Conservation (phyloP, 1,284 basidiomycete species). For the Austropuccinia psidii region DNA sequence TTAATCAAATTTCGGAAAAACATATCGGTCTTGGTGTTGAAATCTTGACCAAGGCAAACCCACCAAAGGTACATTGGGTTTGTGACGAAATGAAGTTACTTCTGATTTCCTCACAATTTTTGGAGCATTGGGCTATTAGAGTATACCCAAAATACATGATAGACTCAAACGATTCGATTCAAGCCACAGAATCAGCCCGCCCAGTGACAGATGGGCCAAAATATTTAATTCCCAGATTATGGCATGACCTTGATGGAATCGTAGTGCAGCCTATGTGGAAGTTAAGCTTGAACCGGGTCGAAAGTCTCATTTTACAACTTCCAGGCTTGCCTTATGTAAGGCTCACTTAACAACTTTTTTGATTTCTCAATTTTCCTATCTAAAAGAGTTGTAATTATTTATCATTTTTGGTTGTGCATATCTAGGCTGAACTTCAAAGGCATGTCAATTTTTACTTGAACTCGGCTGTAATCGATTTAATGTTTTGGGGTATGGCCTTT, state of each 20-base stretch:
- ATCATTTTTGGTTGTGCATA: no score
- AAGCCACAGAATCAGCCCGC: background rate
- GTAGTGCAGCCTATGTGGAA: conserved; percentile 6
- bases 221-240: conserved; percentile 31
- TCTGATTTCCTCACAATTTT: conserved; percentile 11
- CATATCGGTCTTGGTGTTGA: background rate
- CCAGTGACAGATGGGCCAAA: background rate
- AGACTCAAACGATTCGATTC: background rate
- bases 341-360: no score
- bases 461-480: conserved; percentile 20
- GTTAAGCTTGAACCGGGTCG: conserved; percentile 11
- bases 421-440: no score
- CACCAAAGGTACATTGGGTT: conserved; percentile 27
- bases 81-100: background rate
- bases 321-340: conserved; percentile 32
- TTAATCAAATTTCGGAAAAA: background rate
- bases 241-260: conserved; percentile 28
- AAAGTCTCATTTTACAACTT: conserved; percentile 14
- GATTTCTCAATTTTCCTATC: no score
- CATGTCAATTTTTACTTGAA: no score
- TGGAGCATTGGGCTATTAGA: conserved; percentile 20
- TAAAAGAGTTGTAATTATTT: no score
- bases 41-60: conserved; percentile 11
- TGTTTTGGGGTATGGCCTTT: conserved; percentile 29
- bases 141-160: background rate